These are phyloP conservation scores for Pichia californica DNA, from an alignment of 805 yeast genomes.

Conservation along the genomic window DNA sequence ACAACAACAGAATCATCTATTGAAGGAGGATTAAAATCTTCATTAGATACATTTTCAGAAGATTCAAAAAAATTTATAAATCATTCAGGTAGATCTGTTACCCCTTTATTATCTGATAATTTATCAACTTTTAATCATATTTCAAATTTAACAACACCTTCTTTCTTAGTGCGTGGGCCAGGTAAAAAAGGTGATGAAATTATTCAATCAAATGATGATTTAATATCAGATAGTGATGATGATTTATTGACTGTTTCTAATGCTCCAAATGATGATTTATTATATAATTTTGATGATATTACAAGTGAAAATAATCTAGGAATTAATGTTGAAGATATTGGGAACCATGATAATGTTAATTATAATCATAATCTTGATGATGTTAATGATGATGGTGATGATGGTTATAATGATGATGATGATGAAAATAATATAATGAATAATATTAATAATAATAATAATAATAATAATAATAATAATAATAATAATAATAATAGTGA, in stretches of 20 bases:
- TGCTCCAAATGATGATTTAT: background rate
- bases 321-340: too few relatives aligned
- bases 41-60: background rate
- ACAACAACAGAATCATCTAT: background rate
- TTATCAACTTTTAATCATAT: background rate
- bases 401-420: conserved; percentile 7
- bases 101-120: background rate
- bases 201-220: conserved; percentile 13
- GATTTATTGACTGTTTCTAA: background rate
- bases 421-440: conserved; percentile 13
- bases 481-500: background rate
- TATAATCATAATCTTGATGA: too few relatives aligned
- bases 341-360: too few relatives aligned
- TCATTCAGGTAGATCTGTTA: background rate
- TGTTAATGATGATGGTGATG: too few relatives aligned
- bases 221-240: conserved; percentile 27
- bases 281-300: background rate
- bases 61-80: background rate
- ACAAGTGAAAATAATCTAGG: too few relatives aligned
- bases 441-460: conserved; percentile 10
- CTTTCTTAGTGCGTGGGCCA: conserved; percentile 13
- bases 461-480: background rate
- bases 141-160: conserved; percentile 17
- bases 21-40: too few relatives aligned
- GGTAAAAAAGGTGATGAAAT: conserved; percentile 11